Conservation (phyloP, 441 rosid species). For the Euphorbia neoarborescens region DNA sequence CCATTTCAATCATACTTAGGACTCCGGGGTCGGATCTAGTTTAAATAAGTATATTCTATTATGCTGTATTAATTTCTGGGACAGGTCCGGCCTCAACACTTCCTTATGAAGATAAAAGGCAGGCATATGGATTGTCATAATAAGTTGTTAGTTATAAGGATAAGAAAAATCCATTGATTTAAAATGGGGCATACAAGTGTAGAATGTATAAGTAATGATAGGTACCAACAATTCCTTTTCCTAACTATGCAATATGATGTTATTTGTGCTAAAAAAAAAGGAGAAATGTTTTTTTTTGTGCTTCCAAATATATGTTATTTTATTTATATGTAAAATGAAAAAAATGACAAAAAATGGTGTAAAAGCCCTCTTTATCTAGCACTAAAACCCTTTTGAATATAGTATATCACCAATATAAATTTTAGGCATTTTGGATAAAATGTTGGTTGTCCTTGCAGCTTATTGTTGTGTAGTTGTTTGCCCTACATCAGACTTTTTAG, state of each 20-base stretch:
- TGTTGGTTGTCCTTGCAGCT: conserved; percentile 1
- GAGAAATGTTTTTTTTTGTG: neutral
- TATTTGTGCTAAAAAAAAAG: neutral
- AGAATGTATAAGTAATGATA: neutral
- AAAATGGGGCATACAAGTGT: neutral
- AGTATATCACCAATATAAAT: neutral
- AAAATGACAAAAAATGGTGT: no score
- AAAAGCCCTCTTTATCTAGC: no score
- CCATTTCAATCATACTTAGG: no score
- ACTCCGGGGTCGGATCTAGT: no score
- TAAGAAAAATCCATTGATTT: neutral
- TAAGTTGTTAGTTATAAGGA: neutral
- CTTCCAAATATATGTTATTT: neutral
- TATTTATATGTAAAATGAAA: neutral
- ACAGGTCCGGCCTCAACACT: no score
- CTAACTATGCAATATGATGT: neutral
- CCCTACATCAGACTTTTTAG: neutral
- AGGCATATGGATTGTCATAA: neutral
- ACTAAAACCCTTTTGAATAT: no score
- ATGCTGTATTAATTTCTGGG: no score
- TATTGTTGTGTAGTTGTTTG: neutral
- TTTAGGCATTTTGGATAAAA: neutral
- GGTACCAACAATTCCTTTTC: neutral
- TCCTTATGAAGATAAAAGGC: neutral
- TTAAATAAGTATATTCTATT: no score